phyloP scores from a whole-genome alignment of 192 early-diverging fungal species.

The Paraglomus occultum region DNA sequence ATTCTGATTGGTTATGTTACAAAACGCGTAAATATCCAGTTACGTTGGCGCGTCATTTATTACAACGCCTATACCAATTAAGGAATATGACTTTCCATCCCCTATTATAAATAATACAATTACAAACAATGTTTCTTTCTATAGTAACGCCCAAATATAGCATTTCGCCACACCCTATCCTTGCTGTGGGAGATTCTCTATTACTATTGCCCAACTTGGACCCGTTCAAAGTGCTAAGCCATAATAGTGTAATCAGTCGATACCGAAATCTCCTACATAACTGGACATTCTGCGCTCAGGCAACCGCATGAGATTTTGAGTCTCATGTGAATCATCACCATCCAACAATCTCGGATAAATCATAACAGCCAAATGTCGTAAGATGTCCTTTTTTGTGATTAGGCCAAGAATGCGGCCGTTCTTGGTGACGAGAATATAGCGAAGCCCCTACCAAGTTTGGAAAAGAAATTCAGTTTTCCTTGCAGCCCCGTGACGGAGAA shows the following conservation, averaged over 20 bases:
- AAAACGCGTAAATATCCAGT: too few species aligned
- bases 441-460: constrained; percentile 43
- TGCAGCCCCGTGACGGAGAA: neutral
- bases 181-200: too few species aligned
- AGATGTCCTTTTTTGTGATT: constrained; percentile 72
- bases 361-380: constrained; percentile 47
- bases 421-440: constrained; percentile 59
- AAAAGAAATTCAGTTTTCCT: neutral
- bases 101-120: too few species aligned
- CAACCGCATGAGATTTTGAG: constrained; percentile 19
- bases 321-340: constrained; percentile 5
- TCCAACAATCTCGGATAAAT: constrained; percentile 28
- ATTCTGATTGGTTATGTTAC: too few species aligned
- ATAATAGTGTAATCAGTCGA: neutral
- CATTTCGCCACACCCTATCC: too few species aligned
- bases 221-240: too few species aligned
- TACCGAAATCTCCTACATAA: neutral
- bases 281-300: constrained; percentile 18
- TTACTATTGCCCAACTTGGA: too few species aligned
- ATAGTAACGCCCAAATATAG: too few species aligned
- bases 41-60: too few species aligned
- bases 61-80: too few species aligned
- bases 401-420: constrained; percentile 60
- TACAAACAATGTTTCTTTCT: too few species aligned
- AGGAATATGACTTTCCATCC: too few species aligned